A percentile compares a stretch with the other conserved stretches of the same genome.
phyloP scores from a whole-genome alignment of 805 yeast species.

The Nakazawaea molendinolei region DNA sequence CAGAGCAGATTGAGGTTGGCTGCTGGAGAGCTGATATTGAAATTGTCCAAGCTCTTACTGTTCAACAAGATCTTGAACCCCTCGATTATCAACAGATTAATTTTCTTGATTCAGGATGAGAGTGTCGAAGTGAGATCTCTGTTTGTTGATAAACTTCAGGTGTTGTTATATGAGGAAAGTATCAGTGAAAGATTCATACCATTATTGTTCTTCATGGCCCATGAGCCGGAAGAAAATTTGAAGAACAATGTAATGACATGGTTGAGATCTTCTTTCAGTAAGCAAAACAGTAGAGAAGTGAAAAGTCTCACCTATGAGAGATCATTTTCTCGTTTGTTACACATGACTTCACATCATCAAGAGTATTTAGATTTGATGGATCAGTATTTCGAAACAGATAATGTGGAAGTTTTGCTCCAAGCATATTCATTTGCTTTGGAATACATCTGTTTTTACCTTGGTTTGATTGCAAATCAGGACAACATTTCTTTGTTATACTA shows the following conservation, averaged over 20 bases:
- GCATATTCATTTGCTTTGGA: constrained; percentile 51
- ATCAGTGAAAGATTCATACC: constrained; percentile 65
- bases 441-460: constrained; percentile 55
- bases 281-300: constrained; percentile 23
- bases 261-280: constrained; percentile 54
- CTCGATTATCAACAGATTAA: constrained; percentile 42
- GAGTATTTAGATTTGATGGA: constrained; percentile 44
- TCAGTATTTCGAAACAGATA: constrained; percentile 14
- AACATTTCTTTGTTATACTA: constrained; percentile 72
- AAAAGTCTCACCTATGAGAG: constrained; percentile 54
- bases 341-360: constrained; percentile 68
- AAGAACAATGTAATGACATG: constrained; percentile 54
- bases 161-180: constrained; percentile 39
- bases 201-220: constrained; percentile 64
- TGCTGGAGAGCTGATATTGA: constrained; percentile 62
- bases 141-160: constrained; percentile 45
- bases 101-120: constrained; percentile 63
- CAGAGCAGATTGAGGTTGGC: constrained; percentile 57
- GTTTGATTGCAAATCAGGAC: constrained; percentile 51
- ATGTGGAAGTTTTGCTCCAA: constrained; percentile 23
- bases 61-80: constrained; percentile 49
- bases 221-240: constrained; percentile 56
- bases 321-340: constrained; percentile 59
- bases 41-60: constrained; percentile 50
- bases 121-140: constrained; percentile 45